Base-by-base conservation (phyloP, 192 early-diverging fungal genomes). In the Umbelopsis vinacea region DNA sequence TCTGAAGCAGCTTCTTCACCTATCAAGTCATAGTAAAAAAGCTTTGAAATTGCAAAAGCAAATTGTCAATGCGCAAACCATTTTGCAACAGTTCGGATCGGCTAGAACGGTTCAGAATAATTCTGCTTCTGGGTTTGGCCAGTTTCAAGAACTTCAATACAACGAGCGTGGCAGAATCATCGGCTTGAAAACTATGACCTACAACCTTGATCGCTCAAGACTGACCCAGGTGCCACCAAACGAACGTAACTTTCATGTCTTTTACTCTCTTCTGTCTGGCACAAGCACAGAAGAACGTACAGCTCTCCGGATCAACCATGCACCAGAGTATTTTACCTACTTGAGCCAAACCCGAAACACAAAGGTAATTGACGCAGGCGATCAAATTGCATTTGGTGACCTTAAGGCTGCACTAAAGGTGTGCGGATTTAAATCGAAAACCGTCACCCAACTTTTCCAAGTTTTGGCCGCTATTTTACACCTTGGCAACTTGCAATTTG, bases 121-220 rank as follows among this genome's bases (percentile, higher is more conserved):
- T 29, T 86, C 83, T 75, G 89, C 93, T 2, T 94, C 93, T 17
- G 87, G 91, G 24, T 91, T 86, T 46, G 91, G 92, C 14, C 82
- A 93, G 55, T 97, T 91, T 84, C 89, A 92, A 35, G 94, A 97
- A 81, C 85, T 94, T 73, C 96, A 99, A 86, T 99, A 93, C 79
- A 92, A 90, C 72, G 90, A 90, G 37, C 79, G 89, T 26, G 95
- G 96, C 37, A 88, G 90, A 24, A 85, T 99, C 69, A 78, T 92
- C 15, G 97, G 96, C 45, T 78, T 88, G 46, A 96, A 97, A 78
- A 72, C 89, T 17, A 75, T 95, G 10, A 86, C 91, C n/a, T 93
- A 83, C 71, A 76, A 86, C 15, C 82, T 93, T 23, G 91, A 94
- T 71, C 79, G 84, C 7, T 79, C 80, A 66, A 81, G 90, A 40